Percentiles rank a stretch among this genome's conserved stretches.
Evolutionary conservation across 2,329 filamentous ascomycete species (phyloP).

Genomic region (Nigrospora oryzae): DNA sequence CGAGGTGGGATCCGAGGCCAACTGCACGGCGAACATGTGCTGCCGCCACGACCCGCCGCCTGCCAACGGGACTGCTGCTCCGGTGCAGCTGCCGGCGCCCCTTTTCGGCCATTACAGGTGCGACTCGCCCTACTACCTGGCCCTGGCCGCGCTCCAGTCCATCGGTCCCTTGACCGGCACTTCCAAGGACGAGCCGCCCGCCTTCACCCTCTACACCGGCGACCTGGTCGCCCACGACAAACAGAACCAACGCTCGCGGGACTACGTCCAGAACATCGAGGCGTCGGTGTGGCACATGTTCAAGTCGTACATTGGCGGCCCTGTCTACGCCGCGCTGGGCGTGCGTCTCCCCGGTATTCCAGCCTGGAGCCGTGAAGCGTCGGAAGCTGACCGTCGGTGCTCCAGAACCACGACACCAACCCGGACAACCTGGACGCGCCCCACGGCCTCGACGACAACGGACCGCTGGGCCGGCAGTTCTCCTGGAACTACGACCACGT

Average conservation of each 20-base stretch:
- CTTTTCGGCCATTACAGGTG: conserved; percentile 46
- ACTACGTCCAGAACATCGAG: conserved; percentile 45
- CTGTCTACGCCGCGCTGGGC: conserved; percentile 46
- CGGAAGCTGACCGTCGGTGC: background rate
- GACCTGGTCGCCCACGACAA: conserved; percentile 48
- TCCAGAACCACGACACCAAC: conserved; percentile 43
- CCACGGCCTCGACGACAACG: conserved; percentile 36
- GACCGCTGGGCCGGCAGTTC: conserved; percentile 42
- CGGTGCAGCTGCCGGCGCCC: conserved; percentile 37
- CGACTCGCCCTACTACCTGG: conserved; percentile 50
- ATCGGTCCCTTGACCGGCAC: conserved; percentile 48
- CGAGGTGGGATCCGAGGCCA: conserved; percentile 41
- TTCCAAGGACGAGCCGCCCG: conserved; percentile 32
- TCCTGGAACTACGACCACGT: conserved; percentile 52
- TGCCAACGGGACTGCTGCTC: conserved; percentile 22
- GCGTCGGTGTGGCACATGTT: conserved; percentile 44
- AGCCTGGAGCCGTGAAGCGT: background rate
- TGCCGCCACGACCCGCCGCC: conserved; percentile 34
- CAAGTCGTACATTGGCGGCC: conserved; percentile 45
- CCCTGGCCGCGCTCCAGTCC: conserved; percentile 44
- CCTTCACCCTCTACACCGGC: conserved; percentile 48
- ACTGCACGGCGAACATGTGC: conserved; percentile 41
- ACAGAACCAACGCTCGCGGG: conserved; percentile 38
- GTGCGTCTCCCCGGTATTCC: conserved; percentile 3
- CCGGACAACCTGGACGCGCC: conserved; percentile 44